These are phyloP conservation scores for Podaxis sp. DNA, from an alignment of 768 basidiomycete genomes.

Conservation along the genomic window DNA sequence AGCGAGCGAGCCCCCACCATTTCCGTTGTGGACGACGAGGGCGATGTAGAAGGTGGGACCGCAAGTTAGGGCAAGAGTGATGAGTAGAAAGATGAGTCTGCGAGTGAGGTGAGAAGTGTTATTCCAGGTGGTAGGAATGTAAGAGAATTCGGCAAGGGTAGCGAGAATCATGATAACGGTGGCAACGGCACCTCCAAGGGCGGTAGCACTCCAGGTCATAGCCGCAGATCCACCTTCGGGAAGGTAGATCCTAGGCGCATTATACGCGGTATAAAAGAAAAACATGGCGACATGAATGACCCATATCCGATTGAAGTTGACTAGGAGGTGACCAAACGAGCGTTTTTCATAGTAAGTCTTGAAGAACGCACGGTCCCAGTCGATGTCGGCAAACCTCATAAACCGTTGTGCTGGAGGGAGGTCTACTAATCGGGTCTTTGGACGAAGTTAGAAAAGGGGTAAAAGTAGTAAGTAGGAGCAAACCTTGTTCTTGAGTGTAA, in stretches of 20 bases:
- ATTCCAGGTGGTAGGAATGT: constrained; percentile 98
- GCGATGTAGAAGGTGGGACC: constrained; percentile 96
- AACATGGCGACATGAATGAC: constrained; percentile 93
- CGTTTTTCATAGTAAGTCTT: constrained; percentile 99
- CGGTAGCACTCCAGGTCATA: constrained; percentile 90
- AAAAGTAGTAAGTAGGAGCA: constrained; percentile 8
- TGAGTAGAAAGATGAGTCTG: constrained; percentile 80
- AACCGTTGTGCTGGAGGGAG: constrained; percentile 88
- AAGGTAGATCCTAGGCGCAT: constrained; percentile 83
- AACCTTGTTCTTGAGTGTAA: constrained; percentile 86
- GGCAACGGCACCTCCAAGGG: constrained; percentile 94
- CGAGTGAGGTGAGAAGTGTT: constrained; percentile 95
- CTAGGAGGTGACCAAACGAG: constrained; percentile 91
- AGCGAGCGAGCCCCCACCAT: constrained; percentile 64
- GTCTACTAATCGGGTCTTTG: constrained; percentile 85
- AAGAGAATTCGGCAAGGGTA: constrained; percentile 92
- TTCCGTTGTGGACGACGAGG: constrained; percentile 62
- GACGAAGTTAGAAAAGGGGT: constrained; percentile 6
- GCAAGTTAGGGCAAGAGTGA: constrained; percentile 87
- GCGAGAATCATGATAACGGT: constrained; percentile 94
- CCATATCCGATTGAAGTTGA: constrained; percentile 99
- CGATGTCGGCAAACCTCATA: constrained; percentile 95
- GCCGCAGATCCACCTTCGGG: constrained; percentile 57
- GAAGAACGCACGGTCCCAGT: constrained; percentile 97
- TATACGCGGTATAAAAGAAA: constrained; percentile 96